These are phyloP conservation scores for Solanum chilense DNA, from an alignment of 257 asterid genomes.

Conservation along the genomic window DNA sequence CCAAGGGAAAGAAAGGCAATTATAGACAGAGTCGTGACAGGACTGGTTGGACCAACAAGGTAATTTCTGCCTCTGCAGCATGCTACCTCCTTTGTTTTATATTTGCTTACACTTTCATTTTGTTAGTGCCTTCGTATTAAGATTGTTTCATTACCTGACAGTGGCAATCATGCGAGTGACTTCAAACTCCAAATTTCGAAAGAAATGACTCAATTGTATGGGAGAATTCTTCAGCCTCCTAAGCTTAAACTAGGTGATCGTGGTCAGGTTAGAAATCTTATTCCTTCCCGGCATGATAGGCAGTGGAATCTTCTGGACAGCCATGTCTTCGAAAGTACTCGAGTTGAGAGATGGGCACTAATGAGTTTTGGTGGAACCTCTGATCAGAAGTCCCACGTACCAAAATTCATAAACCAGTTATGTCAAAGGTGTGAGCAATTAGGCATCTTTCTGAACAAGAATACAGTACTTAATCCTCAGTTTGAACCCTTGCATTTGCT, in stretches of 20 bases:
- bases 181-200: conserved; percentile 57
- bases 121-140: neutral
- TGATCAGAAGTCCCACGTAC: conserved; percentile 57
- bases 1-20: conserved; percentile 67
- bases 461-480: conserved; percentile 42
- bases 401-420: conserved; percentile 62
- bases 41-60: conserved; percentile 95
- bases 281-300: conserved; percentile 76
- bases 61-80: conserved; percentile 5
- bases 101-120: neutral
- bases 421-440: conserved; percentile 67
- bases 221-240: conserved; percentile 91
- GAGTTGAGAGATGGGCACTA: conserved; percentile 70
- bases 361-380: conserved; percentile 73
- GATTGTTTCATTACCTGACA: conserved; percentile 10
- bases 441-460: conserved; percentile 62
- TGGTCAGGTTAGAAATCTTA: conserved; percentile 59
- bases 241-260: conserved; percentile 83
- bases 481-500: conserved; percentile 86
- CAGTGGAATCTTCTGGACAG: conserved; percentile 92
- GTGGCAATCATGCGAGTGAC: conserved; percentile 61
- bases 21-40: conserved; percentile 65
- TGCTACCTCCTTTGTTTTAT: neutral
- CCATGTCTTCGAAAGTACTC: conserved; percentile 84
- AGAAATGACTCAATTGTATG: conserved; percentile 73